Evolutionary conservation across 192 early-diverging fungal species (phyloP).

Genomic region (Coemansia biformis): DNA sequence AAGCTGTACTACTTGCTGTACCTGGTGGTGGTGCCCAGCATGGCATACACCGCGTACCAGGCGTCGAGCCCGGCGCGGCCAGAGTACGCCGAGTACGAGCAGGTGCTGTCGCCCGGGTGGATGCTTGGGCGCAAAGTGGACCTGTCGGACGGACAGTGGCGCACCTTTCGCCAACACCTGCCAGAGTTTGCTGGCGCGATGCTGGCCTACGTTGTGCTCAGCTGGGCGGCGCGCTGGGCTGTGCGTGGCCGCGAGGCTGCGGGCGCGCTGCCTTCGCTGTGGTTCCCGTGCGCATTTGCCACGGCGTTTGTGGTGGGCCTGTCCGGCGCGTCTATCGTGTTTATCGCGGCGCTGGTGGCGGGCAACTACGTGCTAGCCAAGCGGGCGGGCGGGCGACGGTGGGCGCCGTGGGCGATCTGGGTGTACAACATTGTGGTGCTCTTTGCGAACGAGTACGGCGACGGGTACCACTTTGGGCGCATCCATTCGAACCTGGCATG

Average conservation of each 20-base stretch:
- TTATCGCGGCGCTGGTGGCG: slow-evolving; percentile 60
- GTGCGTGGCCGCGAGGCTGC: not conserved
- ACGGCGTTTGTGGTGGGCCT: slow-evolving; percentile 59
- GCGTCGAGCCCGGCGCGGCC: slow-evolving; percentile 38
- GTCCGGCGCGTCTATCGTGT: slow-evolving; percentile 71
- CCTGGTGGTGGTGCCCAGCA: slow-evolving; percentile 53
- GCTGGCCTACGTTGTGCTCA: slow-evolving; percentile 30
- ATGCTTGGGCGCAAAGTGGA: slow-evolving; percentile 61
- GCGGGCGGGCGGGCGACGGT: slow-evolving; percentile 41
- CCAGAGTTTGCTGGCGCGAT: slow-evolving; percentile 37
- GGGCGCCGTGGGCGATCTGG: slow-evolving; percentile 73
- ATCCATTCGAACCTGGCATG: slow-evolving; percentile 55
- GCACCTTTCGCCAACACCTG: slow-evolving; percentile 51
- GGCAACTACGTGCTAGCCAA: slow-evolving; percentile 67
- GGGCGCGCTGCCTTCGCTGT: slow-evolving; percentile 39
- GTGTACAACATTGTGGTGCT: slow-evolving; percentile 71
- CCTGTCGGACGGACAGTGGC: slow-evolving; percentile 48
- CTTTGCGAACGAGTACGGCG: slow-evolving; percentile 71
- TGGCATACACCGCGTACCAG: slow-evolving; percentile 59
- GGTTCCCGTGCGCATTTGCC: slow-evolving; percentile 59
- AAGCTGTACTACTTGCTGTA: slow-evolving; percentile 67
- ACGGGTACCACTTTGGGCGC: slow-evolving; percentile 64
- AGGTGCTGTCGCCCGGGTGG: slow-evolving; percentile 61
- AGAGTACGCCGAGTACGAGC: slow-evolving; percentile 38
- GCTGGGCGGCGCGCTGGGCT: slow-evolving; percentile 4